Evolutionary conservation across 2,329 filamentous ascomycete species (phyloP).

Genomic region (Colletotrichum siamense): DNA sequence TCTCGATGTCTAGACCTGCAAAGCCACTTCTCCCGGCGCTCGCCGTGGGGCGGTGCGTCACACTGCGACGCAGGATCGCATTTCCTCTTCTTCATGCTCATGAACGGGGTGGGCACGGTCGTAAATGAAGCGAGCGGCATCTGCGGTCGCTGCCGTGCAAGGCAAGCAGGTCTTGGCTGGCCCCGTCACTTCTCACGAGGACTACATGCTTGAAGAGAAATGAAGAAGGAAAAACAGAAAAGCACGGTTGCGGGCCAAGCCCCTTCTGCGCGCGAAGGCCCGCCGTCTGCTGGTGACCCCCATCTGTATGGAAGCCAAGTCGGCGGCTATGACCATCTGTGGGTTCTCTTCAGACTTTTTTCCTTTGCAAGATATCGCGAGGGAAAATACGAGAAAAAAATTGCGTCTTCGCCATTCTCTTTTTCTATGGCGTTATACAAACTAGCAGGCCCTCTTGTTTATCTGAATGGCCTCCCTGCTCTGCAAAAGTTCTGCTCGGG

Average conservation of each 20-base stretch:
- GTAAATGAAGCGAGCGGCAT: background rate
- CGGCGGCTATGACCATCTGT: background rate
- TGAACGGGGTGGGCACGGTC: background rate
- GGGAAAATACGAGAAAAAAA: constrained; percentile 3
- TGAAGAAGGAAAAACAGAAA: background rate
- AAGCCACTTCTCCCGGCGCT: background rate
- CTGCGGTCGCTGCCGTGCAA: background rate
- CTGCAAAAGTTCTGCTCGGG: background rate
- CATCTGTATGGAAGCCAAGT: background rate
- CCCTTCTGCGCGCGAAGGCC: background rate
- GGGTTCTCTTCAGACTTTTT: background rate
- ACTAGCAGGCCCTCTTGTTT: background rate
- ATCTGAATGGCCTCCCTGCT: background rate
- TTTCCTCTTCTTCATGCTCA: background rate
- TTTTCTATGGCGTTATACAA: constrained; percentile 9
- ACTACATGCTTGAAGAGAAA: background rate
- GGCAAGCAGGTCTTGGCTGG: constrained; percentile 2
- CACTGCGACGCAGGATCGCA: background rate
- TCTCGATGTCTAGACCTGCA: background rate
- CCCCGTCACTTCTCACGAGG: background rate
- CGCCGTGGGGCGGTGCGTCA: background rate
- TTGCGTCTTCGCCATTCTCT: background rate
- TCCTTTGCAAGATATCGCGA: background rate
- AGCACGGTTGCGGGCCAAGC: background rate
- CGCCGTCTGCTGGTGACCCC: background rate